Conservation (phyloP, 768 basidiomycete species). For the Lactarius quietus region DNA sequence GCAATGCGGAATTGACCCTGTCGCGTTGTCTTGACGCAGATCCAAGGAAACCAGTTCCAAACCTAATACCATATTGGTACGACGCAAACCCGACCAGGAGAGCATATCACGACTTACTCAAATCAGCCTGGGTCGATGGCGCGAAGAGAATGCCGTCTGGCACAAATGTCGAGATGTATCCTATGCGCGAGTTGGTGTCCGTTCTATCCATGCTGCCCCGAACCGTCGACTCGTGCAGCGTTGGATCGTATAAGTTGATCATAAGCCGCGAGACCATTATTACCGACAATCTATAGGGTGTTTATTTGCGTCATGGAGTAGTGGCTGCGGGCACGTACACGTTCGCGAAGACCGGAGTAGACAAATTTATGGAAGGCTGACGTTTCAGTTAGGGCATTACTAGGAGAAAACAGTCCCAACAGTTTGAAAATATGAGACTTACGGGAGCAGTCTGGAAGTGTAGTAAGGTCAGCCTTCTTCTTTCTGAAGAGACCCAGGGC, state of each 20-base stretch:
- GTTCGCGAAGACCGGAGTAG: slow-evolving; percentile 12
- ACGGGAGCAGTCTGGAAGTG: background rate
- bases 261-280: slow-evolving; percentile 23
- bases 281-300: slow-evolving; percentile 10
- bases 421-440: background rate
- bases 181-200: background rate
- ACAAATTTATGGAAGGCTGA: background rate
- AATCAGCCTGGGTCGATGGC: background rate
- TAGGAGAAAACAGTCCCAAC: background rate
- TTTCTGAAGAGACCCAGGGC: background rate
- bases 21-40: too few species aligned
- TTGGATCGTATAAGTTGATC: slow-evolving; percentile 8
- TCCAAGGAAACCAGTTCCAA: background rate
- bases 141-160: background rate
- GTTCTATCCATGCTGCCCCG: background rate
- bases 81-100: background rate
- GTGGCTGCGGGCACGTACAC: slow-evolving; percentile 6
- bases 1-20: too few species aligned
- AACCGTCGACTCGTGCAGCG: background rate
- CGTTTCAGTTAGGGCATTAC: background rate
- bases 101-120: background rate
- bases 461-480: background rate
- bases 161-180: slow-evolving; percentile 13
- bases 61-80: background rate
- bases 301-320: background rate